Evolutionary conservation across 2,329 filamentous ascomycete species (phyloP).

Genomic region (Pestalotiopsis sp.): DNA sequence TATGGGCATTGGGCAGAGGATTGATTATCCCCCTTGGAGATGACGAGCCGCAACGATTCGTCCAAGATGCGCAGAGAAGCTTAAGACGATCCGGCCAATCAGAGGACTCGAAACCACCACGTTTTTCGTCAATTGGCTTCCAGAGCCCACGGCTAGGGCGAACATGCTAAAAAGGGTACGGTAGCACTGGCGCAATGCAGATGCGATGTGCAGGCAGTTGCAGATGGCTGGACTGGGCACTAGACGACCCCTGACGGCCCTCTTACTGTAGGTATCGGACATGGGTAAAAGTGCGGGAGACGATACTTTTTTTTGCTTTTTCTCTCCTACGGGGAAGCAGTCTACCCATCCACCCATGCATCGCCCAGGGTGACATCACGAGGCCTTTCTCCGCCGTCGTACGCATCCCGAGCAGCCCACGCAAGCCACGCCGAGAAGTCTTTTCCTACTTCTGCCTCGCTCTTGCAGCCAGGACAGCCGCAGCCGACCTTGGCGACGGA

Average conservation of each 20-base stretch:
- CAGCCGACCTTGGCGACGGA: background rate
- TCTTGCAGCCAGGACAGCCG: background rate
- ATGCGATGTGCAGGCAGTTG: background rate
- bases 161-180: background rate
- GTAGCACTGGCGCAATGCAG: background rate
- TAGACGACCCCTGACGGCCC: background rate
- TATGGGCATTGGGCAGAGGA: background rate
- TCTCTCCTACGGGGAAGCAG: too few relatives aligned
- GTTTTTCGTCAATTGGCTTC: constrained; percentile 13
- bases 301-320: background rate
- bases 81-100: constrained; percentile 11
- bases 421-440: background rate
- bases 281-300: background rate
- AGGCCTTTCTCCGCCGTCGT: background rate
- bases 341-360: background rate
- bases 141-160: background rate
- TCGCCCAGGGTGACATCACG: background rate
- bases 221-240: background rate
- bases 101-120: background rate
- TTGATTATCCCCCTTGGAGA: background rate
- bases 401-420: background rate
- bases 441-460: background rate
- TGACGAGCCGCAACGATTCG: constrained; percentile 13
- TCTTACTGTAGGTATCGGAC: background rate
- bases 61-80: background rate